Base-by-base conservation (phyloP, 1,284 basidiomycete genomes). In the Melampsora larici-populina region DNA sequence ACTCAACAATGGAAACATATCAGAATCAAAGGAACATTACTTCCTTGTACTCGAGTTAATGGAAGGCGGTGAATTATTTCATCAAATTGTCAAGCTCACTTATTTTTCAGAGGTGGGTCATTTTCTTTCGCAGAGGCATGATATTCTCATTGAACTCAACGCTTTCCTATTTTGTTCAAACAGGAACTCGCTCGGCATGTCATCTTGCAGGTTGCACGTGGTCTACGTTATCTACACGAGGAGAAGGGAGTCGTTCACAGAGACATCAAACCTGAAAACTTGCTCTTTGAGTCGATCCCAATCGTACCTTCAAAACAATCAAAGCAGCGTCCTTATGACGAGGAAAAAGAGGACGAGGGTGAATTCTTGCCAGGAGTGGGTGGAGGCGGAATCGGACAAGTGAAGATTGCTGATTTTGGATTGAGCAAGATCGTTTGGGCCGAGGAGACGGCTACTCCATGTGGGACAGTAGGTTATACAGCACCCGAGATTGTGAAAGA, bases 401-500 rank as follows among this genome's bases (percentile, higher is more conserved):
- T 99, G 84, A 99, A 99, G 87, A 97, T 99, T 81, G 97, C 97
- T 80, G 97, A 99, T 84, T 99, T 99, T 84, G 97, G 97, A 67
- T 87, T 99, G 66, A 94, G 92, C 81, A 99, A 99, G 86, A 91
- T 99, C 75, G 94, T 99, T 5, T 99, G 97, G 97, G 92, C 97
- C 11, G 94, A 98, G 84, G 91, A 97, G 85, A 99, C 97, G 13
- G 97, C 94, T 91, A 99, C 97, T 33, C 97, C 97, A 26, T 99
- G 97, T 83, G 97, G 97, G 43, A 99, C 97, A 0, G 96, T 99
- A 36, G 97, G 97, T 5, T 99, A 99, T 86, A 99, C 97, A 2
- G 97, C 97, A 3, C 97, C 97, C 1, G 97, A 99, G 85, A 99
- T 99, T 80, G 97, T 99, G 82, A 98, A 98, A 86, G 97, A 99